Base-by-base conservation (phyloP, 202 grass and related monocot genomes). In the Setaria viridis region DNA sequence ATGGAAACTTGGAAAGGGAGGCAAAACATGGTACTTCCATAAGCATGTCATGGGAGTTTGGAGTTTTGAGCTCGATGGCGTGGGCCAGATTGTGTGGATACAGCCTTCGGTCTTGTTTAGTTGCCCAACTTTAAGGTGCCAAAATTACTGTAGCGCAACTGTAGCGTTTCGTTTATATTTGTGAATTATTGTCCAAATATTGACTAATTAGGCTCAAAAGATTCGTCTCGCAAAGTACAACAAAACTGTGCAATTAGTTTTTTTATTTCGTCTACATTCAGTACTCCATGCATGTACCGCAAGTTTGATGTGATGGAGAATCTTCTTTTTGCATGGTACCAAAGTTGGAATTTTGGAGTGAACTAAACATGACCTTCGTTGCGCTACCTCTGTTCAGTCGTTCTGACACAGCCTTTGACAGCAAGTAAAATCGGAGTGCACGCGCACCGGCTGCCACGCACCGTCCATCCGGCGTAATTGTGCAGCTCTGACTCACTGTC, bases 401-500 rank as follows among this genome's bases (percentile, higher is more conserved):
- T 32, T 72, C 69, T 35, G 63, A 37, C 19, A n/a, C 30, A 50
- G 10, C 45, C 83, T 78, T 77, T 70, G 56, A 63, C 43, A 85
- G 55, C 75, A 72, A 50, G 77, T 73, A 45, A 51, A 66, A 20
- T 7, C 19, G 43, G 41, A 50, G 69, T 49, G 39, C 14, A 50
- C 12, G 13, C 12, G 54, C 54, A 53, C 51, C 48, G 13, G 37
- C 14, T 32, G 49, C 49, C 69, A 21, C 30, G 76, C 29, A 34
- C 10, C 69, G 45, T 15, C 68, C 42, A 12, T 29, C 25, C 30
- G 10, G 16, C 33, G 42, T 71, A 48, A 46, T 3, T 67, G 9
- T 17, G 14, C 34, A 43, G 53, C 19, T 21, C 50, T 54, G 5
- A 9, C 11, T 30, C 11, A 1, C 29, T 29, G 56, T 46, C 76